Base-by-base conservation (phyloP, 2,329 filamentous ascomycete genomes). In the Fusarium ramigenum region DNA sequence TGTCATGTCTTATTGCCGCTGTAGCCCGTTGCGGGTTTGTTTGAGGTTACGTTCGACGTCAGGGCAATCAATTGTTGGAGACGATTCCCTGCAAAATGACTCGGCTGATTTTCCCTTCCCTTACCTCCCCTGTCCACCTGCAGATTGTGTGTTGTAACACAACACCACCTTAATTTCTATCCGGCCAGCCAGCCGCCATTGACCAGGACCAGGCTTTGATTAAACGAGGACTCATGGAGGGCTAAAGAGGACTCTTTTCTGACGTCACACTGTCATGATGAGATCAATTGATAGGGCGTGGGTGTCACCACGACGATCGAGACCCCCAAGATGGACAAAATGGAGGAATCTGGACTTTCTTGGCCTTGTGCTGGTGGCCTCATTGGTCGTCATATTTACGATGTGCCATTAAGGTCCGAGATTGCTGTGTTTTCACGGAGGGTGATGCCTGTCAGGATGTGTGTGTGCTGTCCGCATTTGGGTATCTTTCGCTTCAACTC, bases 251-350 rank as follows among this genome's bases (percentile, higher is more conserved):
- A 30, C 39, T 32, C 9, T 21, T 37, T 23, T 57, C 63, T 75
- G 73, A 75, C 73, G 73, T 75, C 73, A 75, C 40, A 30, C 15
- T 52, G 59, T 75, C 73, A 75, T 72, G 63, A 72, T 75, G 73
- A 74, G 47, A 64, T 75, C 67, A 75, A 70, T 54, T 37, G 21
- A 60, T 30, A 60, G 32, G 46, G 52, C 37, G 18, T 32, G 49
- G 63, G 34, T 66, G 72, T 66, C 68, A 72, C 68, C 15, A 21
- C 32, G 63, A 42, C 60, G 63, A 74, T 74, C 71, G 71, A 53
- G 36, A 19, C 56, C 25, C 56, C 60, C 25, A 47, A 54, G 28
- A 57, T 57, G 54, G 69, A 54, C 40, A 43, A 39, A 21, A 42
- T 40, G 43, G n/a, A 16, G 25, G 43, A 58, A 47, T 60, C 50